Percentiles rank a stretch among this genome's conserved stretches.
These are phyloP conservation scores for Brachypodium distachyon DNA, from an alignment of 202 grass and related monocot genomes.

Conservation along the genomic window DNA sequence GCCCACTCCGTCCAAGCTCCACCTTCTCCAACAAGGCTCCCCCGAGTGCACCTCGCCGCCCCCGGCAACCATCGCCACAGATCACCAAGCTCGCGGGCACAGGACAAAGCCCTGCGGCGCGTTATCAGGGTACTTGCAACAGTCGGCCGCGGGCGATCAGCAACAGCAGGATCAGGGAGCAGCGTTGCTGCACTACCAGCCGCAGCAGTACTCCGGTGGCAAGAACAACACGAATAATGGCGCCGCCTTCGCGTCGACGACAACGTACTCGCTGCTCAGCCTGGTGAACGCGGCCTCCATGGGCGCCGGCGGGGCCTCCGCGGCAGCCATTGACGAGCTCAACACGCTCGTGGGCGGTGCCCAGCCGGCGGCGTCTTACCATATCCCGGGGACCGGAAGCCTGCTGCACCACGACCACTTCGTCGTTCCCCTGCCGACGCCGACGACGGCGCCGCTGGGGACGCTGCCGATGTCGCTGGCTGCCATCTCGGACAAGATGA, in stretches of 20 bases:
- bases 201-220: conserved; percentile 17
- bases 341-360: conserved; percentile 43
- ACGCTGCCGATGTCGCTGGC: conserved; percentile 44
- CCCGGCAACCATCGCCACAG: background rate
- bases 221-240: conserved; percentile 50
- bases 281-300: conserved; percentile 49
- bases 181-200: conserved; percentile 17
- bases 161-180: conserved; percentile 32
- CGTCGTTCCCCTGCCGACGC: conserved; percentile 25
- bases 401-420: conserved; percentile 29
- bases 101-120: conserved; percentile 15
- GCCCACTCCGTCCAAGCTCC: conserved; percentile 44
- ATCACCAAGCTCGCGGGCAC: conserved; percentile 10
- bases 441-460: conserved; percentile 20
- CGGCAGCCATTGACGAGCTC: conserved; percentile 54
- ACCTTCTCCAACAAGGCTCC: conserved; percentile 30
- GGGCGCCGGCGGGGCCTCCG: conserved; percentile 21
- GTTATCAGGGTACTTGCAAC: background rate
- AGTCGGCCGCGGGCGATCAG: background rate
- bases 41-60: conserved; percentile 43
- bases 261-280: conserved; percentile 68
- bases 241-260: conserved; percentile 41
- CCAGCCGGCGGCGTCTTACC: conserved; percentile 20
- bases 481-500: conserved; percentile 74
- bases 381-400: background rate